Percentiles rank a stretch among this genome's conserved stretches.
Conservation (phyloP, 768 basidiomycete species). For the Mycena metata region DNA sequence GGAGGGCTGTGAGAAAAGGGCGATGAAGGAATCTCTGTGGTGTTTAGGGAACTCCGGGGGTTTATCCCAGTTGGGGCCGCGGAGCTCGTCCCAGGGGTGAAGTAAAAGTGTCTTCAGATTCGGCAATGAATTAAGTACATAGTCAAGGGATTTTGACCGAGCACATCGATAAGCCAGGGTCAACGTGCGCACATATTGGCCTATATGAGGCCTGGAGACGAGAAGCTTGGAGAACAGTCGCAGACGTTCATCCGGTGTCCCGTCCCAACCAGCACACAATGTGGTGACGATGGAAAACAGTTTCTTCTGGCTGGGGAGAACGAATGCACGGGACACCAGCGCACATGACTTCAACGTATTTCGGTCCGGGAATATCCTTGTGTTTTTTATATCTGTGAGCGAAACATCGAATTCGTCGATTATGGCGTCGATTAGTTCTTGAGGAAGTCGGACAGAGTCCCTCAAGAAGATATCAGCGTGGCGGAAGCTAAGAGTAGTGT, state of each 20-base stretch:
- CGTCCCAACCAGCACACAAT: no score
- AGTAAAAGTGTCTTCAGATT: no score
- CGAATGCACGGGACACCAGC: slow-evolving; percentile 2
- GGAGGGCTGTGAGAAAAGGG: not conserved
- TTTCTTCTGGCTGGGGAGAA: slow-evolving; percentile 10
- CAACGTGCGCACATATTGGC: not conserved
- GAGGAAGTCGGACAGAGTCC: no score
- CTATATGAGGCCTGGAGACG: not conserved
- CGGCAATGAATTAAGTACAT: not conserved
- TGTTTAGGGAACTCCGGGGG: not conserved
- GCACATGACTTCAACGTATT: slow-evolving; percentile 2
- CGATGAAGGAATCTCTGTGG: not conserved
- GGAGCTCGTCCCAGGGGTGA: no score
- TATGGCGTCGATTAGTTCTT: no score
- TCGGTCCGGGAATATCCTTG: not conserved
- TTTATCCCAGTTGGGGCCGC: no score
- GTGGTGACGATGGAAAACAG: not conserved
- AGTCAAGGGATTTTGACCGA: slow-evolving; percentile 11
- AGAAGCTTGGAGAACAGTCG: slow-evolving; percentile 11
- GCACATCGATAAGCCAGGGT: not conserved
- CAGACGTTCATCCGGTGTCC: not conserved
- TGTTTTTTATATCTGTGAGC: no score
- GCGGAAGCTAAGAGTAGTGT: no score
- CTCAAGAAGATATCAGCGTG: no score
- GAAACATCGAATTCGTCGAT: no score